Base-by-base conservation (phyloP, 2,329 filamentous ascomycete genomes). In the Cladosporium sp. region DNA sequence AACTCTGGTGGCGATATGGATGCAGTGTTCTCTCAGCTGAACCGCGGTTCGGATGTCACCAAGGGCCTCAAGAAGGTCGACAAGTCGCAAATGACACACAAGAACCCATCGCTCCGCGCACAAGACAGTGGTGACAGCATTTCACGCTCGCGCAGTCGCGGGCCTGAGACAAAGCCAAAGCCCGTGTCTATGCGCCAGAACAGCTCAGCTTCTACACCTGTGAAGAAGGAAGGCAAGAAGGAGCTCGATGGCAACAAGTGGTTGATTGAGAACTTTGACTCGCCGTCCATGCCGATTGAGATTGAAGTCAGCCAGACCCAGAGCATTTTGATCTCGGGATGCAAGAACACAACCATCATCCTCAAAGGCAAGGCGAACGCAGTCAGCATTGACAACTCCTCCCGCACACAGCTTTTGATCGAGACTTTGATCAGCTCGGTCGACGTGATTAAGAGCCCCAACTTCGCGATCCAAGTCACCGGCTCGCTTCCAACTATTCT, bases 11-110 rank as follows among this genome's bases (percentile, higher is more conserved):
- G 84, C 30, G 93, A 94, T 64, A 88, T 97, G 78, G 88, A 88
- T 25, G 93, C 94, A 26, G 93, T 99, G 2, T 99, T 99, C 77
- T 90, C 89, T 48, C 91, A 97, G 70, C 82, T 99, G 62, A 98
- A 98, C 80, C 89, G 90, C 76, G 95, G 95, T 65, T 88, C 91
- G 67, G 84, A 87, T n/a, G 91, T 99, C 66, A 99, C 95, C 4
- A 88, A 91, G 70, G 89, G 91, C 34, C 84, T 99, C 39, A 90
- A 91, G 70, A 99, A 97, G 83, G 95, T 99, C 58, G 94, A 97
- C 80, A 90, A 89, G 76, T 95, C 91, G 63, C 85, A 98, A 78
- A 97, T 97, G 94, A 99, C 95, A 67, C 95, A 99, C 81, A 98
- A 98, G 83, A 99, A 99, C 79, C 95, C 95, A 16, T 87, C 89